phyloP scores from a whole-genome alignment of 1,139 yeast genomes.

The Torulaspora pretoriensis region DNA sequence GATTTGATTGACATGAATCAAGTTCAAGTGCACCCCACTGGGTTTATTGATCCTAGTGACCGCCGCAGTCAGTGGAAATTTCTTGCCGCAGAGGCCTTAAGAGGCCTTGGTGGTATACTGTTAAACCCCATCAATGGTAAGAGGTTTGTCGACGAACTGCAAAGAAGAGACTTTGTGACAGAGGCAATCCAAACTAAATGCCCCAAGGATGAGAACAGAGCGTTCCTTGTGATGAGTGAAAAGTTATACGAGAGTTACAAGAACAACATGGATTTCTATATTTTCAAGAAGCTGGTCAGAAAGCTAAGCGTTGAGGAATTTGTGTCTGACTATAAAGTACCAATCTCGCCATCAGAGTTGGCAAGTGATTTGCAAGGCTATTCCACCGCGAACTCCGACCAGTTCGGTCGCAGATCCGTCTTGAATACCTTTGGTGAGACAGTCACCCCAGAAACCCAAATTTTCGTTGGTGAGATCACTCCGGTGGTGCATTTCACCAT shows the following conservation, averaged over 20 bases:
- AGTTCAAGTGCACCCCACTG: slow-evolving; percentile 81
- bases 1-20: slow-evolving; percentile 68
- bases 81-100: slow-evolving; percentile 71
- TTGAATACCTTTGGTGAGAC: slow-evolving; percentile 33
- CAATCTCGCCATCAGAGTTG: slow-evolving; percentile 40
- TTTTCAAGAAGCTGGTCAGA: slow-evolving; percentile 60
- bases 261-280: slow-evolving; percentile 59
- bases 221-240: slow-evolving; percentile 39
- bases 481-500: slow-evolving; percentile 81
- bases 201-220: slow-evolving; percentile 40
- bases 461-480: slow-evolving; percentile 47
- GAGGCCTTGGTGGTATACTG: slow-evolving; percentile 75
- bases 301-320: slow-evolving; percentile 49
- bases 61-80: slow-evolving; percentile 52
- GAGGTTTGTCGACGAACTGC: slow-evolving; percentile 68
- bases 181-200: slow-evolving; percentile 40
- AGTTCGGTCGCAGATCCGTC: slow-evolving; percentile 33
- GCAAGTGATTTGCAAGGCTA: slow-evolving; percentile 46
- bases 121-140: slow-evolving; percentile 53
- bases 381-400: slow-evolving; percentile 39
- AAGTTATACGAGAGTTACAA: slow-evolving; percentile 38
- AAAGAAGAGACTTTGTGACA: slow-evolving; percentile 66
- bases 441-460: slow-evolving; percentile 25
- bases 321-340: slow-evolving; percentile 38
- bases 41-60: slow-evolving; percentile 64